phyloP scores from a whole-genome alignment of 2,329 filamentous ascomycete species.

The Coniochaeta sp. region DNA sequence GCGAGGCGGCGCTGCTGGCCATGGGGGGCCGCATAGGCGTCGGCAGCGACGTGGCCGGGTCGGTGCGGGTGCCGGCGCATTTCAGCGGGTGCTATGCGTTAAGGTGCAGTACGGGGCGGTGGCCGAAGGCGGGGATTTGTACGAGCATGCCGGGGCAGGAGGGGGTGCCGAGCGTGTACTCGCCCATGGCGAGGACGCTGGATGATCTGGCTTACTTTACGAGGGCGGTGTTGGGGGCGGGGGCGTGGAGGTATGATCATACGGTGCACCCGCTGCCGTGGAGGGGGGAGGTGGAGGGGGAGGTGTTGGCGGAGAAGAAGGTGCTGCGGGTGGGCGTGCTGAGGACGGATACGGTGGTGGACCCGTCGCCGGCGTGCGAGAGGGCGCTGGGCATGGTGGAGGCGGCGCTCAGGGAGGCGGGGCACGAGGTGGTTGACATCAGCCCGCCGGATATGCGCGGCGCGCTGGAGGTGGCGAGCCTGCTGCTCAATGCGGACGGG shows the following conservation, averaged over 20 bases:
- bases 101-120: slow-evolving; percentile 80
- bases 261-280: slow-evolving; percentile 80
- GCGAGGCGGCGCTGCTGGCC: slow-evolving; percentile 75
- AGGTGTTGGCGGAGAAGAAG: slow-evolving; percentile 53
- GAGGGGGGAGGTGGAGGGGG: slow-evolving; percentile 54
- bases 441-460: slow-evolving; percentile 65
- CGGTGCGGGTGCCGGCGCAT: slow-evolving; percentile 78
- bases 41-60: slow-evolving; percentile 85
- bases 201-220: slow-evolving; percentile 82
- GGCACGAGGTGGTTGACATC: slow-evolving; percentile 64
- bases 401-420: slow-evolving; percentile 58
- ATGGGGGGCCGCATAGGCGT: slow-evolving; percentile 81
- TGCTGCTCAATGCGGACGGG: slow-evolving; percentile 79
- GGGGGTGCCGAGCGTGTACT: slow-evolving; percentile 81
- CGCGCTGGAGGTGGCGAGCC: slow-evolving; percentile 67
- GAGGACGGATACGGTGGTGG: slow-evolving; percentile 73
- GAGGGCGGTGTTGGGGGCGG: slow-evolving; percentile 65
- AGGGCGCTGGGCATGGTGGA: slow-evolving; percentile 68
- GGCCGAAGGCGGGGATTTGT: slow-evolving; percentile 76
- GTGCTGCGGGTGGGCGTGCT: slow-evolving; percentile 68
- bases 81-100: slow-evolving; percentile 86
- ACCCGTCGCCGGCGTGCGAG: slow-evolving; percentile 76
- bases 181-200: slow-evolving; percentile 83
- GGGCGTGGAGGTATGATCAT: slow-evolving; percentile 84
- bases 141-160: slow-evolving; percentile 93